phyloP scores from a whole-genome alignment of 176 grass and related monocot species.

The Oropetium thomaeum region DNA sequence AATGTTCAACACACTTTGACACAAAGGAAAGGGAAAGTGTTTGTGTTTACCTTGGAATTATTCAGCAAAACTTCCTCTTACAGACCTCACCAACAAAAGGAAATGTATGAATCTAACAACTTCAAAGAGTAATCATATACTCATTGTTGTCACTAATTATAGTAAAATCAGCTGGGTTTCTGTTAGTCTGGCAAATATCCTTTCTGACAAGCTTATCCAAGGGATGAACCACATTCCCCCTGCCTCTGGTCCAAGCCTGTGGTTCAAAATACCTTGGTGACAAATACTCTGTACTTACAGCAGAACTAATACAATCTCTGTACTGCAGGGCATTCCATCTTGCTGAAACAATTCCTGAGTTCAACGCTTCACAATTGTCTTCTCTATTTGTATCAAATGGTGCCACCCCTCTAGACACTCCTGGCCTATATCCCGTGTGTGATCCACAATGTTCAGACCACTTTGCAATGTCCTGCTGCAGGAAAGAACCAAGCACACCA shows the following conservation, averaged over 20 bases:
- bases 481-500: constrained; percentile 55
- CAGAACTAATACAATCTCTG: constrained; percentile 8
- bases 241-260: constrained; percentile 27
- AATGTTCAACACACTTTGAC: neutral
- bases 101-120: constrained; percentile 22
- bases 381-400: constrained; percentile 16
- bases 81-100: neutral
- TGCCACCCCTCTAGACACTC: constrained; percentile 27
- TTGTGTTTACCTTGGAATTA: constrained; percentile 20
- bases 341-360: constrained; percentile 28
- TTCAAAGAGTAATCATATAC: constrained; percentile 49
- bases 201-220: constrained; percentile 42
- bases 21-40: neutral
- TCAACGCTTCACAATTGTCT: constrained; percentile 24
- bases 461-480: constrained; percentile 70
- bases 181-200: constrained; percentile 63
- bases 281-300: constrained; percentile 10
- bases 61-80: constrained; percentile 18
- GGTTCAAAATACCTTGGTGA: neutral
- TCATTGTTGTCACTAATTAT: constrained; percentile 59
- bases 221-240: constrained; percentile 20
- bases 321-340: constrained; percentile 31
- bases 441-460: constrained; percentile 50
- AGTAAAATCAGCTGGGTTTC: constrained; percentile 72
- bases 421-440: constrained; percentile 46